Conservation (phyloP, 2,329 filamentous ascomycete genomes). For the Botryotinia calthae region DNA sequence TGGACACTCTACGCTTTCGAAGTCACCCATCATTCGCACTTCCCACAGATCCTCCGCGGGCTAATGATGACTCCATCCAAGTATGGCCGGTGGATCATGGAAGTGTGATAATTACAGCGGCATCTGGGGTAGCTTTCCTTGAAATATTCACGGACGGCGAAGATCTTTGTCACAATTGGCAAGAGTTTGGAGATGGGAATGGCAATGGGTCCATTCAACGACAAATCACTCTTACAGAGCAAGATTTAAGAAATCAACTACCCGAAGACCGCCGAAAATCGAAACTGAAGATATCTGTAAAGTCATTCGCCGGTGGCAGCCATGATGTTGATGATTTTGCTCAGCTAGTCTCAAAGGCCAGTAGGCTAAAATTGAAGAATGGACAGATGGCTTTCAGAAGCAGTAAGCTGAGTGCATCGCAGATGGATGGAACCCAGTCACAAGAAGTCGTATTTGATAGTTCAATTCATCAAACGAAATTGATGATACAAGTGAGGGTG, state of each 20-base stretch:
- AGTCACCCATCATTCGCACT: conserved; percentile 87
- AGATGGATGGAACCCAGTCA: conserved; percentile 66
- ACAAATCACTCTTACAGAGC: conserved; percentile 72
- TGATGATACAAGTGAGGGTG: conserved; percentile 71
- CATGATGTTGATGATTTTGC: conserved; percentile 76
- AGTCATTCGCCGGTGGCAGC: conserved; percentile 71
- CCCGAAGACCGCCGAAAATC: conserved; percentile 71
- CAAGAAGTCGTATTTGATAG: conserved; percentile 75
- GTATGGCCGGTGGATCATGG: conserved; percentile 81
- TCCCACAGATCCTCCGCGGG: conserved; percentile 66
- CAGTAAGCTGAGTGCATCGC: conserved; percentile 68
- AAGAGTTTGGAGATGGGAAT: conserved; percentile 70
- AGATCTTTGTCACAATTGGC: conserved; percentile 73
- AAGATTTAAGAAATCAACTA: conserved; percentile 67
- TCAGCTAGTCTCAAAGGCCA: conserved; percentile 65
- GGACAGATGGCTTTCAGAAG: conserved; percentile 73
- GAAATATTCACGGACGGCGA: conserved; percentile 82
- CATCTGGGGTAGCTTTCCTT: conserved; percentile 79
- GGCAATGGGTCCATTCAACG: conserved; percentile 61
- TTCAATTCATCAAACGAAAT: conserved; percentile 63
- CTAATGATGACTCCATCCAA: conserved; percentile 73
- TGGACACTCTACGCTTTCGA: conserved; percentile 85
- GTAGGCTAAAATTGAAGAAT: conserved; percentile 71
- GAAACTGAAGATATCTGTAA: conserved; percentile 68
- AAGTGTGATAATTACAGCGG: conserved; percentile 72